A percentile compares a stretch with the other conserved stretches of the same genome.
phyloP scores from a whole-genome alignment of 140 eudicot genomes.

The Senecio squalidus region DNA sequence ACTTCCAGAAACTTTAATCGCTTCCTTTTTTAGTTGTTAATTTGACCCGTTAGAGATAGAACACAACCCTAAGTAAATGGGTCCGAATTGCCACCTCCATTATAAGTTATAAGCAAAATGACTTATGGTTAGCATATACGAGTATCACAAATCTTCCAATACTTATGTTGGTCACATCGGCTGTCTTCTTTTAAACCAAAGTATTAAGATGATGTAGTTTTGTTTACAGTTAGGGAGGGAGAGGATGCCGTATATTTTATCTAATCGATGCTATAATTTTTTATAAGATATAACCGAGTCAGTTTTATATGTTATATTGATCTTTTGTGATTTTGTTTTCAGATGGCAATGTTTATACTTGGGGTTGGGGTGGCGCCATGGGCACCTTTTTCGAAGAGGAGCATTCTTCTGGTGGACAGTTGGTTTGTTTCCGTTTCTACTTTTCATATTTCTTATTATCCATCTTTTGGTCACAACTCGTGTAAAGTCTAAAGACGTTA shows the following conservation, averaged over 20 bases:
- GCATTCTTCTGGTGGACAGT: slow-evolving; percentile 94
- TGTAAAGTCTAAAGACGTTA: too few relatives aligned
- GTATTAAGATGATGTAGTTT: background rate
- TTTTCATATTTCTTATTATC: background rate
- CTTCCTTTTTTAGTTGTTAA: too few relatives aligned
- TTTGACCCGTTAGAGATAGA: too few relatives aligned
- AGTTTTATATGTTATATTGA: background rate
- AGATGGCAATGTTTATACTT: slow-evolving; percentile 80
- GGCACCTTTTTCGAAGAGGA: slow-evolving; percentile 91
- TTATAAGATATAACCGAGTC: background rate
- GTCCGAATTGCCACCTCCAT: too few relatives aligned
- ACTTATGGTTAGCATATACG: background rate
- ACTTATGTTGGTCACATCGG: background rate
- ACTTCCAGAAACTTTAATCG: too few relatives aligned
- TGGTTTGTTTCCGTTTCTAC: slow-evolving; percentile 50
- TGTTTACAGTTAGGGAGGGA: background rate
- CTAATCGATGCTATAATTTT: background rate
- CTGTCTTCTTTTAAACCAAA: background rate
- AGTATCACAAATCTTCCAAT: background rate
- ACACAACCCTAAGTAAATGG: too few relatives aligned
- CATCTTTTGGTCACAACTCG: background rate
- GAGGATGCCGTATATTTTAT: background rate
- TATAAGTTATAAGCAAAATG: background rate
- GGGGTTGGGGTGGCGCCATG: slow-evolving; percentile 99
- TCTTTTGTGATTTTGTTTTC: slow-evolving; percentile 16